Conservation (phyloP, 2,329 filamentous ascomycete species). For the Coniochaeta sp. region DNA sequence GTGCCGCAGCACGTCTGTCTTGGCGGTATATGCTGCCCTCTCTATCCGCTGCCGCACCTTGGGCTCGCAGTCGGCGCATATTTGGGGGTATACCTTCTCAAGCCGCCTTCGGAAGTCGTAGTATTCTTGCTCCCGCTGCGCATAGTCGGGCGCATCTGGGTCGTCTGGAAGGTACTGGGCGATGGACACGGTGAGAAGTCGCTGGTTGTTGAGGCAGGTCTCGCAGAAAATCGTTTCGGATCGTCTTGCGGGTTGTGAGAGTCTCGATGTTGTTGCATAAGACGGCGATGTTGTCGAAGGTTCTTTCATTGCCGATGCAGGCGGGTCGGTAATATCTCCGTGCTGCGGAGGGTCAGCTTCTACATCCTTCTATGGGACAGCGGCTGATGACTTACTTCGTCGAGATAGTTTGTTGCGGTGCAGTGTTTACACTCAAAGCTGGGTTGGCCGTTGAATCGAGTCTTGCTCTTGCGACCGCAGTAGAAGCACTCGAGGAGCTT, state of each 20-base stretch:
- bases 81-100: slow-evolving; percentile 83
- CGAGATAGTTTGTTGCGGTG: slow-evolving; percentile 82
- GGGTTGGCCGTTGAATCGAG: slow-evolving; percentile 49
- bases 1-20: slow-evolving; percentile 70
- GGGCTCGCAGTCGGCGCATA: slow-evolving; percentile 75
- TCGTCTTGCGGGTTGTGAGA: slow-evolving; percentile 23
- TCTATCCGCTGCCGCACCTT: slow-evolving; percentile 64
- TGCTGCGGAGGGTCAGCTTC: slow-evolving; percentile 42
- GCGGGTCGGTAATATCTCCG: slow-evolving; percentile 85
- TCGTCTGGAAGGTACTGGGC: slow-evolving; percentile 71
- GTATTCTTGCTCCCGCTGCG: slow-evolving; percentile 59
- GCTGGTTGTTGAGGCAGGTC: slow-evolving; percentile 83
- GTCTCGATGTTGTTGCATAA: slow-evolving; percentile 39
- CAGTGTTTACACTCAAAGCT: slow-evolving; percentile 72
- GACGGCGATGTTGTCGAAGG: slow-evolving; percentile 27
- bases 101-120: slow-evolving; percentile 64
- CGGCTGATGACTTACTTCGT: slow-evolving; percentile 69
- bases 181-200: slow-evolving; percentile 66
- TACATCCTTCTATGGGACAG: no score
- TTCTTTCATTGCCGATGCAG: slow-evolving; percentile 50
- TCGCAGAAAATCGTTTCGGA: slow-evolving; percentile 53
- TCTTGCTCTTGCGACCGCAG: slow-evolving; percentile 63
- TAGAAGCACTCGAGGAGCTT: slow-evolving; percentile 69
- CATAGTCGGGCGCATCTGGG: slow-evolving; percentile 59
- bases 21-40: slow-evolving; percentile 70